Evolutionary conservation across 192 early-diverging fungal species (phyloP), one percentile per base, ranked within the genome.

Genomic region (Funneliformis mosseae): DNA sequence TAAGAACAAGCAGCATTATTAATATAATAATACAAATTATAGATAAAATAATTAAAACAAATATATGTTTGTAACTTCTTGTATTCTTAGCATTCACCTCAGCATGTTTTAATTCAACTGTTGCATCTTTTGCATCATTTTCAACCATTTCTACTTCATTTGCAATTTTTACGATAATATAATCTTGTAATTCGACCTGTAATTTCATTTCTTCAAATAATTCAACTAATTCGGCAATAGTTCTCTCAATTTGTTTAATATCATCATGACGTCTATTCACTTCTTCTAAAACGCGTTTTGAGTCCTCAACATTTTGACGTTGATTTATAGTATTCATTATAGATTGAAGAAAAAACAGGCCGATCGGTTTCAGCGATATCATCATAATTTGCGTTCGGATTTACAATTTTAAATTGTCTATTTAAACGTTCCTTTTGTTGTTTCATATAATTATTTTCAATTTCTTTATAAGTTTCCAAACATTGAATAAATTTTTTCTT

Each of bases 151-250:
- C 5, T 55, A 55, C 48, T 0, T 55, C 14, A 55, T 55, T 16
- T 0, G 1, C 18, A 23, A 96, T 94, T 39, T 91, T 83, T 59
- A 90, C 88, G 25, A 97, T 81, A 39, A 92, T 79, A 42, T 93
- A 92, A 27, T 89, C 95, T 80, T 97, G 95, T 4, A 90, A 87
- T 42, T 89, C 89, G 0, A 96, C 92, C n/a, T 95, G 81, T n/a
- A 95, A 93, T 50, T 93, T 87, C 94, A 97, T 97, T 80, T 97
- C 94, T 45, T 92, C 88, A 72, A 96, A 95, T 66, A 97, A 85
- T 87, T 93, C 92, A 83, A 94, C 92, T 45, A 97, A 83, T 89
- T 97, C 95, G 63, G 94, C 70, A 81, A 96, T 95, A 8, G 92
- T 94, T 79, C 88, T 90, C 86, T 97, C 96, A 79, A 97, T 96